Evolutionary conservation across 371 early-diverging fungal genomes (phyloP).

Genomic region (Encephalitozoon intestinalis): DNA sequence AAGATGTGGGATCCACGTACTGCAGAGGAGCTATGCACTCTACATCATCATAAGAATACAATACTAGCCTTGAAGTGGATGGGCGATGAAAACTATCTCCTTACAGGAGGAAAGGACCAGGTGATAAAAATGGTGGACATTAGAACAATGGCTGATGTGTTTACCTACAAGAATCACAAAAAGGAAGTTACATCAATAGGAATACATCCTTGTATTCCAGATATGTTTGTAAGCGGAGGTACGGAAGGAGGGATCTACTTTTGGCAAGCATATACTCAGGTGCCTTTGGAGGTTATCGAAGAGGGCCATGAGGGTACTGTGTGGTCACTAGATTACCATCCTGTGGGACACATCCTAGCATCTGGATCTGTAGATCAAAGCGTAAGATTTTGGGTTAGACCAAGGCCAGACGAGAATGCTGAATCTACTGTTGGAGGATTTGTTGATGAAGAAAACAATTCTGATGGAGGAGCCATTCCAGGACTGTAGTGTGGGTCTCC

Average conservation of each 20-base stretch:
- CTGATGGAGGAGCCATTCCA: slow-evolving; percentile 11
- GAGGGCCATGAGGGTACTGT: slow-evolving; percentile 82
- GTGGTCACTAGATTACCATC: slow-evolving; percentile 98
- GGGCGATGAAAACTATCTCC: slow-evolving; percentile 87
- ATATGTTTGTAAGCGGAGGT: slow-evolving; percentile 80
- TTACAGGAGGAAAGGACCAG: slow-evolving; percentile 86
- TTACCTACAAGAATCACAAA: slow-evolving; percentile 76
- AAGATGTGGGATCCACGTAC: slow-evolving; percentile 97
- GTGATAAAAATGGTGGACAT: slow-evolving; percentile 85
- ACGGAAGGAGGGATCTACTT: slow-evolving; percentile 81
- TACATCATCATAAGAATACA: slow-evolving; percentile 91
- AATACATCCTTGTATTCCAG: slow-evolving; percentile 87
- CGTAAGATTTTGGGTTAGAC: slow-evolving; percentile 92
- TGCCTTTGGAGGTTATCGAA: slow-evolving; percentile 68
- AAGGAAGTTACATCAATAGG: slow-evolving; percentile 72
- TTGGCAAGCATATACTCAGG: slow-evolving; percentile 69
- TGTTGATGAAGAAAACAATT: background rate
- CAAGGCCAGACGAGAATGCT: slow-evolving; percentile 68
- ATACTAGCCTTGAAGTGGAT: slow-evolving; percentile 83
- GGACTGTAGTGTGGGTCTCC: background rate
- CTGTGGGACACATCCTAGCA: slow-evolving; percentile 87
- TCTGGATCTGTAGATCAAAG: slow-evolving; percentile 91
- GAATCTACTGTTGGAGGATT: background rate
- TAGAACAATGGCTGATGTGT: slow-evolving; percentile 81
- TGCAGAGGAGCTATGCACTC: slow-evolving; percentile 73